Percentiles rank a stretch among this genome's conserved stretches.
Evolutionary conservation across 495 filamentous ascomycete species (phyloP).

Genomic region (Penicillium tannophilum): DNA sequence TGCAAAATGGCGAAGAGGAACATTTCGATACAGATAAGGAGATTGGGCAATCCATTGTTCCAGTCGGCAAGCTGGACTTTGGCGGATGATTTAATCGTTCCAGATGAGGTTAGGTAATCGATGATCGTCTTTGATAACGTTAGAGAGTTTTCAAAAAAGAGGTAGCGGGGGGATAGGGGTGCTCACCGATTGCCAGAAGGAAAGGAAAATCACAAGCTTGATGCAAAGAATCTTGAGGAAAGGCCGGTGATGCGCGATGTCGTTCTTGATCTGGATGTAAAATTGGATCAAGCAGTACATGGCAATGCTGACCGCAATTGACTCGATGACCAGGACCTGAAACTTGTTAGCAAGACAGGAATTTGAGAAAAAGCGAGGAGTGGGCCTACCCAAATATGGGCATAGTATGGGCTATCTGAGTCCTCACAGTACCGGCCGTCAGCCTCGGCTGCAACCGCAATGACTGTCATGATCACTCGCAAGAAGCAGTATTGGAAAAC

Average conservation of each 20-base stretch:
- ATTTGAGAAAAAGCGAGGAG: conserved; percentile 9
- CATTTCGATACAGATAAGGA: conserved; percentile 76
- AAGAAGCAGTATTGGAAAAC: conserved; percentile 80
- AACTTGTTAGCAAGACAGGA: conserved; percentile 56
- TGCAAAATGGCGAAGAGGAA: conserved; percentile 68
- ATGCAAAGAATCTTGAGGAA: conserved; percentile 74
- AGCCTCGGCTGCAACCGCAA: conserved; percentile 57
- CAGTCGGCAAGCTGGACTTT: conserved; percentile 66
- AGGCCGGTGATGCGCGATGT: conserved; percentile 60
- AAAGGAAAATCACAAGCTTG: conserved; percentile 78
- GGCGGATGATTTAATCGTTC: conserved; percentile 55
- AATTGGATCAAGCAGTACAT: conserved; percentile 94
- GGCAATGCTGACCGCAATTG: conserved; percentile 73
- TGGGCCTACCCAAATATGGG: conserved; percentile 67
- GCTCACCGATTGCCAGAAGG: conserved; percentile 68
- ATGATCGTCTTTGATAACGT: conserved; percentile 46
- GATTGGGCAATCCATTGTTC: conserved; percentile 69
- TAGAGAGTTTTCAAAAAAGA: not conserved
- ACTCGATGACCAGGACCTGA: conserved; percentile 69
- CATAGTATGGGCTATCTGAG: conserved; percentile 64
- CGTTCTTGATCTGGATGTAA: conserved; percentile 67
- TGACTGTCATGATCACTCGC: conserved; percentile 61
- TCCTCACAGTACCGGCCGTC: conserved; percentile 67
- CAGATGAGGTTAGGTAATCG: conserved; percentile 54
- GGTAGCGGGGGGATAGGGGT: not conserved